Evolutionary conservation across 2,329 filamentous ascomycete genomes (phyloP), one percentile per base, ranked within the genome.

Genomic region (Ophiostoma ips): DNA sequence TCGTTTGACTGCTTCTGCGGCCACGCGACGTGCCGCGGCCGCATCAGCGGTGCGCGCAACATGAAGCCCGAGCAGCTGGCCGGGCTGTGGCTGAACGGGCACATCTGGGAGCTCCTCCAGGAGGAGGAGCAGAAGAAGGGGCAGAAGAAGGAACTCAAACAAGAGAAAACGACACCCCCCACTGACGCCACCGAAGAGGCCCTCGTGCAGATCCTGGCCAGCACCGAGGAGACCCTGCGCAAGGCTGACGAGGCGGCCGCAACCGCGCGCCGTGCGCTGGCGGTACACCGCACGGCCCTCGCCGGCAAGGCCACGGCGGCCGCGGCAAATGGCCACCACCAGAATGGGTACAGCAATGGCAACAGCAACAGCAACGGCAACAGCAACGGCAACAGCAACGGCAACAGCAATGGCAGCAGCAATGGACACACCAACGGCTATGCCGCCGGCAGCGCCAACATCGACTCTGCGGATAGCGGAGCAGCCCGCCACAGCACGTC

Each of bases 1-100:
- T 72, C 79, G 4, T 87, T 87, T 60, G 66, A 74, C 53, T 87
- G 83, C 61, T 67, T 74, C 52, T 87, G 83, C 61, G 70, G 71
- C 54, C 70, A 69, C 5, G 56, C 67, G 0, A 66, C 67, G 18
- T 87, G 83, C 65, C 71, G 72, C 48, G 80, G 81, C 15, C 69
- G 63, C 55, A 83, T 87, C 55, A 63, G 66, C 40, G 83, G 83
- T 15, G 83, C 83, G 12, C 72, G 68, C 58, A 71, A 77, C 58
- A 81, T 85, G 75, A 58, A 65, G 5, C 56, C 62, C 12, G 62
- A 66, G 38, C 70, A 77, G 57, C 66, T 86, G 54, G 65, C 71
- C 37, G 73, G 76, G 36, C 67, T 76, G 53, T 84, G 75, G 71
- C 66, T 83, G 37, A 82, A 79, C 61, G 69, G 67, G 11, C 77